Percentiles rank a stretch among this genome's conserved stretches.
Evolutionary conservation across 352 stramenopile species (phyloP).

Genomic region (Globisporangium cystogenes): DNA sequence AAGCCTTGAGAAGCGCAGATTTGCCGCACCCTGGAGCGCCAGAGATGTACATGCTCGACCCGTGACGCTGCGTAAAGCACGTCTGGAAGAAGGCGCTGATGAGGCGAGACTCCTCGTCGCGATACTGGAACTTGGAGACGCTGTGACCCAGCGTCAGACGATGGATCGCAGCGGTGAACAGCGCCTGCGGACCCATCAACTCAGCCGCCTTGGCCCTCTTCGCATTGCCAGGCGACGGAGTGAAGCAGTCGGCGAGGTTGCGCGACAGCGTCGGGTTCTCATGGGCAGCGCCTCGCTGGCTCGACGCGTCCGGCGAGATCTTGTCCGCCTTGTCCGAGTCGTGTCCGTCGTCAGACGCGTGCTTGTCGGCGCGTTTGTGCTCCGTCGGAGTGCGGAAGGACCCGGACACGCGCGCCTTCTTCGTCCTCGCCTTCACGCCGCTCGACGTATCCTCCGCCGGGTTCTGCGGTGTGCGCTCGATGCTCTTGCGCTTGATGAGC

Average conservation of each 20-base stretch:
- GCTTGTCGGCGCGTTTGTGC: conserved; percentile 1
- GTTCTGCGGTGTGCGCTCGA: not conserved
- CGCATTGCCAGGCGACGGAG: conserved; percentile 39
- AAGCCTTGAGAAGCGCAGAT: conserved; percentile 59
- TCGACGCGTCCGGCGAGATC: conserved; percentile 36
- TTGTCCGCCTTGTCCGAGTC: conserved; percentile 19
- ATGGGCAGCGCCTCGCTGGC: conserved; percentile 19
- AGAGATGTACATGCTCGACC: conserved; percentile 73
- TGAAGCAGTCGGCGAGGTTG: conserved; percentile 53
- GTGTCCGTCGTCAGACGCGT: not conserved
- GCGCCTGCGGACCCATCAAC: conserved; percentile 7
- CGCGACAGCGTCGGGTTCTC: conserved; percentile 21
- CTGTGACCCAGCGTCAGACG: conserved; percentile 46
- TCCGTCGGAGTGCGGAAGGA: conserved; percentile 14
- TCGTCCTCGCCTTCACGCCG: conserved; percentile 4
- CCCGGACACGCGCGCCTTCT: conserved; percentile 8
- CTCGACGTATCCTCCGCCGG: not conserved
- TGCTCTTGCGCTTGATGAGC: conserved; percentile 12
- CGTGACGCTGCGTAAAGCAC: conserved; percentile 43
- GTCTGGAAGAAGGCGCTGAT: conserved; percentile 54
- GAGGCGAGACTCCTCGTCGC: conserved; percentile 45
- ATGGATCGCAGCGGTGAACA: conserved; percentile 33
- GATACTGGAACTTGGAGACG: conserved; percentile 41
- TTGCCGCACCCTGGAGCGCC: conserved; percentile 76
- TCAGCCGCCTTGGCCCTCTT: conserved; percentile 23